Base-by-base conservation (phyloP, 2,329 filamentous ascomycete genomes). In the Colletotrichum spinosum region DNA sequence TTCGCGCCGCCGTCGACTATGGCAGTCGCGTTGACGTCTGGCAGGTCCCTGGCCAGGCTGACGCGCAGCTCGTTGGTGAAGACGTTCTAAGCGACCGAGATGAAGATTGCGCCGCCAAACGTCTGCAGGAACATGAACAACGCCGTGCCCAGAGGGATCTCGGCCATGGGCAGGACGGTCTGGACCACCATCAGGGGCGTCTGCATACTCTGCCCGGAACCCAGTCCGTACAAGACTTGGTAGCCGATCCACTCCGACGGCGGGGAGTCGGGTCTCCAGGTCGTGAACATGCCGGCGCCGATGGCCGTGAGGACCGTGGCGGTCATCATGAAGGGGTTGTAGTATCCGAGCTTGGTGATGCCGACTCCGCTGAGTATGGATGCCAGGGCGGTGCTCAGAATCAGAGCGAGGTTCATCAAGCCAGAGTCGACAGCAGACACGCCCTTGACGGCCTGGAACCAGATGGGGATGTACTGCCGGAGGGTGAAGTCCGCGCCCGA, bases 281-380 rank as follows among this genome's bases (percentile, higher is more conserved):
- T 62, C 2, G 62, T 65, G 2, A 65, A 15, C 2, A 65, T 44
- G 6, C 62, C 62, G 1, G 57, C 46, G 8, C 76, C 76, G 44
- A 77, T 67, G 1, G 75, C 63, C 55, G 59, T 71, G 46, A 71
- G 67, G 61, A 77, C 60, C 1, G 75, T 69, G 1, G 72, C 72
- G 2, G 68, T 46, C 3, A 78, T 72, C 72, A 79, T 77, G 34
- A 72, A 75, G 0, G 69, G 77, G 33, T 69, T 73, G 37, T 79
- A 78, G 54, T 80, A 79, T 6, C 78, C 78, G 6, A 75, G 45
- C 8, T 73, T 54, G 2, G 72, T 74, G 25, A 74, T 69, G n/a
- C 71, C 46, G 11, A 69, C 52, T 11, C 76, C 76, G 1, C 70
- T 60, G 6, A 70, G 9, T 12, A 75, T 67, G 7, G 71, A 70